A percentile compares a stretch with the other conserved stretches of the same genome.
Conservation (phyloP, 495 filamentous ascomycete species). For the Penicillium arizonense region DNA sequence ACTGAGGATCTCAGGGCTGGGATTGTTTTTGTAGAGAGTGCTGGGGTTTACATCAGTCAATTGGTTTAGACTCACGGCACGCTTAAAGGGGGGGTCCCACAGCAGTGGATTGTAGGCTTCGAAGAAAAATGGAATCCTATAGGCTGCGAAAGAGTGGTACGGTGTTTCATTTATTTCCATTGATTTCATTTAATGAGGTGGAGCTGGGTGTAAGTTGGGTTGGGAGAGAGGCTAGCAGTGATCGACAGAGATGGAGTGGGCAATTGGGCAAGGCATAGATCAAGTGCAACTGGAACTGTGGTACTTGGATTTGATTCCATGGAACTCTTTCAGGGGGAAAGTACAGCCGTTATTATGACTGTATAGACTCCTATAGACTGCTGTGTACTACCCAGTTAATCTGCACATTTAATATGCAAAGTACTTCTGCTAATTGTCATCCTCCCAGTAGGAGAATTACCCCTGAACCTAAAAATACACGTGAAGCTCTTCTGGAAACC, state of each 20-base stretch:
- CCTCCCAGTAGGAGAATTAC: not conserved
- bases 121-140: constrained; percentile 3
- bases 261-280: too few relatives aligned
- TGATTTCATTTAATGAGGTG: constrained; percentile 6
- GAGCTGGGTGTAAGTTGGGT: constrained; percentile 6
- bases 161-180: constrained; percentile 20
- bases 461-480: constrained; percentile 17
- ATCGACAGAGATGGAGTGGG: not conserved
- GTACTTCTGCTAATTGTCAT: too few relatives aligned
- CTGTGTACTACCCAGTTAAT: too few relatives aligned
- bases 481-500: not conserved
- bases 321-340: too few relatives aligned
- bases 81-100: constrained; percentile 21
- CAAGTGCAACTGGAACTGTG: too few relatives aligned
- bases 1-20: not conserved
- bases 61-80: not conserved
- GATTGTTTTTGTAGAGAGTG: not conserved
- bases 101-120: not conserved
- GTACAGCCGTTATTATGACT: too few relatives aligned
- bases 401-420: not conserved
- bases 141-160: constrained; percentile 6
- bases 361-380: too few relatives aligned
- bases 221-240: not conserved
- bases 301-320: too few relatives aligned
- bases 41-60: not conserved